phyloP scores from a whole-genome alignment of 2,329 filamentous ascomycete species.

The Fusarium denticulatum region DNA sequence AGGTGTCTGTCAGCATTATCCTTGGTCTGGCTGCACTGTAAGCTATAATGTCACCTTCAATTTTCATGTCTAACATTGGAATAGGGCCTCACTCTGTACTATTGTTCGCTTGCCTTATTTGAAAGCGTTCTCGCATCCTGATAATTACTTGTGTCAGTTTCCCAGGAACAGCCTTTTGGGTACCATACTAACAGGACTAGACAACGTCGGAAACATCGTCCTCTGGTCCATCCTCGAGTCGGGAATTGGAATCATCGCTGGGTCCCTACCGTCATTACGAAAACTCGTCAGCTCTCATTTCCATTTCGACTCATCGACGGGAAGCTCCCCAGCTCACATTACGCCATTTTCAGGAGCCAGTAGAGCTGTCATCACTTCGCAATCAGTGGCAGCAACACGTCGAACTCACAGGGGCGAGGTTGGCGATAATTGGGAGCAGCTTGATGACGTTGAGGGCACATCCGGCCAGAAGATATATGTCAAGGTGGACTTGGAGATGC shows the following conservation, averaged over 20 bases:
- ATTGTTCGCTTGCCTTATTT: conserved; percentile 28
- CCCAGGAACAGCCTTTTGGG: rapidly evolving
- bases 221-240: conserved; percentile 32
- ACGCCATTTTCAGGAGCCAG: not conserved
- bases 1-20: conserved; percentile 23
- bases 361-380: not conserved
- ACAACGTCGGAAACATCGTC: conserved; percentile 12
- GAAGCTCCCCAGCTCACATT: not conserved
- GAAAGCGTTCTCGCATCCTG: not conserved
- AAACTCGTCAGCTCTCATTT: conserved; percentile 12
- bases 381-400: not conserved
- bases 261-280: conserved; percentile 18
- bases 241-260: conserved; percentile 27
- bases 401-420: not conserved
- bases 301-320: not conserved
- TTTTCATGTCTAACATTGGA: rapidly evolving
- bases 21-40: conserved; percentile 28
- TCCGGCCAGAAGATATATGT: conserved; percentile 7
- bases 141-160: conserved; percentile 21
- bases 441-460: not conserved
- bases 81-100: conserved; percentile 25
- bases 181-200: not conserved
- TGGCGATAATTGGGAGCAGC: not conserved
- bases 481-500: conserved; percentile 17
- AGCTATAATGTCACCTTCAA: rapidly evolving